Percentiles rank a stretch among this genome's conserved stretches.
These are phyloP conservation scores for Trichophyton simii DNA, from an alignment of 2,329 filamentous ascomycete species.

Conservation along the genomic window DNA sequence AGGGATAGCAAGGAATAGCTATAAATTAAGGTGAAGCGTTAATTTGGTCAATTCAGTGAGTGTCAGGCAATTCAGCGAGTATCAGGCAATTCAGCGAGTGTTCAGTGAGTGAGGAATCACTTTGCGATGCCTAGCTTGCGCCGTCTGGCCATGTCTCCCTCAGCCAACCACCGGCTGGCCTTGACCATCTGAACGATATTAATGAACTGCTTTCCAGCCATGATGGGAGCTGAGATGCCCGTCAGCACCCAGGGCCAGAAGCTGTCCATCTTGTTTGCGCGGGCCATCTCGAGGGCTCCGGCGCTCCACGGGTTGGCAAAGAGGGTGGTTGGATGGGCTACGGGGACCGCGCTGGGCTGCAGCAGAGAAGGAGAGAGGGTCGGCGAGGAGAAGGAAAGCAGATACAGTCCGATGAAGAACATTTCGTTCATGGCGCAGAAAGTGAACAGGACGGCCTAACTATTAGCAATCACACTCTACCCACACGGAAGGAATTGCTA, in stretches of 20 bases:
- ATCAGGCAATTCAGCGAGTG: too few relatives aligned
- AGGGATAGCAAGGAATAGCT: neutral
- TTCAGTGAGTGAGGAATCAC: neutral
- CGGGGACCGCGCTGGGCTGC: slow-evolving; percentile 55
- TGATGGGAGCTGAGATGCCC: slow-evolving; percentile 68
- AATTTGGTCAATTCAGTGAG: neutral
- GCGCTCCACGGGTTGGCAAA: slow-evolving; percentile 87
- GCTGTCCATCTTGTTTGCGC: slow-evolving; percentile 84
- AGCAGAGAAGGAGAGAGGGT: slow-evolving; percentile 75
- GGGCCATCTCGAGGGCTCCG: slow-evolving; percentile 79
- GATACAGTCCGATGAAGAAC: slow-evolving; percentile 97
- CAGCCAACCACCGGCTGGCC: slow-evolving; percentile 80
- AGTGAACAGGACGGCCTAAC: slow-evolving; percentile 73
- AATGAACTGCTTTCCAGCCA: slow-evolving; percentile 84
- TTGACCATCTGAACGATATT: slow-evolving; percentile 91
- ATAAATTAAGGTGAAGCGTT: neutral
- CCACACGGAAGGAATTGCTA: neutral
- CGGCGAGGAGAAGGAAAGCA: slow-evolving; percentile 91
- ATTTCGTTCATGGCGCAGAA: slow-evolving; percentile 85
- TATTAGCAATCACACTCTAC: neutral
- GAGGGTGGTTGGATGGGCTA: slow-evolving; percentile 56
- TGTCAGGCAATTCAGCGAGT: too few relatives aligned
- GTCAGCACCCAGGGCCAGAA: slow-evolving; percentile 68
- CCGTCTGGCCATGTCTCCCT: slow-evolving; percentile 66
- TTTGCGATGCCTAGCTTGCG: slow-evolving; percentile 32